Evolutionary conservation across 2,329 filamentous ascomycete species (phyloP), one percentile per base, ranked within the genome.

Genomic region (Colletotrichum sp.): DNA sequence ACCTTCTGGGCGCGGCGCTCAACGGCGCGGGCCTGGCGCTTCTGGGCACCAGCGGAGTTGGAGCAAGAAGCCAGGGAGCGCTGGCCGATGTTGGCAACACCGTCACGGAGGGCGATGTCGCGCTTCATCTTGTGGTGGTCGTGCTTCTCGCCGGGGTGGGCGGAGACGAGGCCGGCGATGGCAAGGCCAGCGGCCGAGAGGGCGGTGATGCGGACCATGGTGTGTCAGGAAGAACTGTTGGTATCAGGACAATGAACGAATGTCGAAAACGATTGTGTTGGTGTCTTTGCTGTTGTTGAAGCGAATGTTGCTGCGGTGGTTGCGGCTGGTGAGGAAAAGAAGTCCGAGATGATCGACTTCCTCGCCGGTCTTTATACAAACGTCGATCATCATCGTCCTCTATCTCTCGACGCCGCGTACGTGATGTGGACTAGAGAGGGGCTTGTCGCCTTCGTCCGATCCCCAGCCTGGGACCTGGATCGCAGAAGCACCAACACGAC

Each of bases 51-150:
- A 58, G 85, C 81, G 8, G 82, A 83, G 73, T 84, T 84, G 8
- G 84, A 81, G 73, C 87, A 88, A 67, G 84, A 78, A 62, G 80
- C 81, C 8, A 88, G 81, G 16, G 85, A 85, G 52, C 86, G 84
- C 61, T 82, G 81, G 58, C 80, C 83, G 39, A 80, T 18, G 34
- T 77, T 76, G 28, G 83, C 83, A 39, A 78, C 78, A 56, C 81
- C 72, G 56, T 85, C 83, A 68, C 83, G 82, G 32, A 80, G 81
- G n/a, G 79, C 74, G 52, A 85, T 78, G 75, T 83, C 82, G 32
- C 83, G 80, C 79, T 83, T 83, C 76, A 84, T 81, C 65, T 81
- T 77, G 5, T 77, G 64, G 39, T 75, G 69, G 69, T 78, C 76
- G 68, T 84, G 83, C 22, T 79, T 74, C 79, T 84, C 81, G 60